Evolutionary conservation across 176 grass and related monocot species (phyloP).

Genomic region (Avena sativa): DNA sequence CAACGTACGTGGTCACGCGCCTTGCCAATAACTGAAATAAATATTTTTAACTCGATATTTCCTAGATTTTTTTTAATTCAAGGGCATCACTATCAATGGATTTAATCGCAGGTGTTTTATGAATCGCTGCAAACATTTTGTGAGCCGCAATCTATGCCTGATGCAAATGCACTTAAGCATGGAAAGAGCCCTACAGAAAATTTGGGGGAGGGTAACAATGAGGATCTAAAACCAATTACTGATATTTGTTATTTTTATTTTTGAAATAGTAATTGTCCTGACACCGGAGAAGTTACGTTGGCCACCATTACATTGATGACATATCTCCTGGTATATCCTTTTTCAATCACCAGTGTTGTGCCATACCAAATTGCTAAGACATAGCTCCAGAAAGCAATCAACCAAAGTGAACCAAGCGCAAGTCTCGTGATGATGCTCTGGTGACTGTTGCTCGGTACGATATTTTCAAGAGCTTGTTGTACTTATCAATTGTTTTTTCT

Average conservation of each 20-base stretch:
- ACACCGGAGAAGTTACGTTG: slow-evolving; percentile 71
- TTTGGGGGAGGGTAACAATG: background rate
- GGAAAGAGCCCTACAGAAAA: slow-evolving; percentile 62
- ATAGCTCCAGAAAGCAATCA: slow-evolving; percentile 69
- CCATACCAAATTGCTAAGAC: slow-evolving; percentile 73
- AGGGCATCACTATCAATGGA: slow-evolving; percentile 42
- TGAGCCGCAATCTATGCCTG: slow-evolving; percentile 63
- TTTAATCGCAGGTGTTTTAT: slow-evolving; percentile 59
- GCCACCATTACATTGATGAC: slow-evolving; percentile 81
- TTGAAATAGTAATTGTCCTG: slow-evolving; percentile 31
- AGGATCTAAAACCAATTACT: background rate
- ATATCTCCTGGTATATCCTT: slow-evolving; percentile 70
- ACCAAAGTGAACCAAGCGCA: slow-evolving; percentile 50
- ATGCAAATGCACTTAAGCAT: slow-evolving; percentile 72
- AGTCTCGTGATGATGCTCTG: slow-evolving; percentile 54
- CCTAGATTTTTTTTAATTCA: slow-evolving; percentile 64
- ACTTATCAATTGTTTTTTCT: slow-evolving; percentile 62
- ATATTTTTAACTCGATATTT: slow-evolving; percentile 64
- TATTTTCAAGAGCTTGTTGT: slow-evolving; percentile 57
- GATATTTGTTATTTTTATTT: background rate
- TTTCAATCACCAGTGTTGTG: slow-evolving; percentile 66
- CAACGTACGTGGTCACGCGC: no score
- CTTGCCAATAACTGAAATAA: slow-evolving; percentile 15
- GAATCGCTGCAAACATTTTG: slow-evolving; percentile 80
- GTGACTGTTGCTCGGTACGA: slow-evolving; percentile 55